A percentile compares a stretch with the other conserved stretches of the same genome.
phyloP scores from a whole-genome alignment of 257 asterid genomes.

The Nyctanthes arbortristis region DNA sequence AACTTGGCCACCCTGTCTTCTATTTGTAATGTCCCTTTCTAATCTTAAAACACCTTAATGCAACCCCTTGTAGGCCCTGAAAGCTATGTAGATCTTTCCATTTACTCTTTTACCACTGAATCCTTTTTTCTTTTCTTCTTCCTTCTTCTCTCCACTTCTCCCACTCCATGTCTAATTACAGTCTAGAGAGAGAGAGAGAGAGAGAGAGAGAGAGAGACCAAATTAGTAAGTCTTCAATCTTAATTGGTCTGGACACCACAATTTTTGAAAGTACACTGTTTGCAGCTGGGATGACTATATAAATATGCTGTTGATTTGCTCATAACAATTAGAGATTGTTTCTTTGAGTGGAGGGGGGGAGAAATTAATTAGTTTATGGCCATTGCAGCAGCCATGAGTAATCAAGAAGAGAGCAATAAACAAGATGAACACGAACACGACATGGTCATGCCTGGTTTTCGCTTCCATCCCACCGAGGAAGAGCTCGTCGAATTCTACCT shows the following conservation, averaged over 20 bases:
- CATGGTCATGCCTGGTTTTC: constrained; percentile 95
- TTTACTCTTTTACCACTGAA: constrained; percentile 29
- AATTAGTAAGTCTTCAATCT: constrained; percentile 7
- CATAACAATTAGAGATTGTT: too few relatives aligned
- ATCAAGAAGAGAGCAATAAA: constrained; percentile 41
- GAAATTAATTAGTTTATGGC: constrained; percentile 61
- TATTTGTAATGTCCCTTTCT: constrained; percentile 67
- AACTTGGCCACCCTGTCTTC: constrained; percentile 66
- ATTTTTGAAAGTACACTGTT: too few relatives aligned
- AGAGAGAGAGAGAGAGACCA: constrained; percentile 11
- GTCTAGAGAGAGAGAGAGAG: constrained; percentile 32
- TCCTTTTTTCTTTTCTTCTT: constrained; percentile 7
- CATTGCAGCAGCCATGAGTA: constrained; percentile 61
- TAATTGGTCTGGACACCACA: too few relatives aligned
- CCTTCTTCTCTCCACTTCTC: constrained; percentile 19
- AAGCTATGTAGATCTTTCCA: constrained; percentile 53
- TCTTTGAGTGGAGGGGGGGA: constrained; percentile 17
- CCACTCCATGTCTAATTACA: not conserved
- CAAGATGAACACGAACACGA: constrained; percentile 79
- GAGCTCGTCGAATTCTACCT: constrained; percentile 97
- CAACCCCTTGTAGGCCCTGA: constrained; percentile 60
- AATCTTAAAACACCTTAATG: constrained; percentile 51
- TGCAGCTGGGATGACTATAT: not conserved
- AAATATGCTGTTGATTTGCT: not conserved
- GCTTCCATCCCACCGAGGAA: constrained; percentile 96